Percentiles rank a stretch among this genome's conserved stretches.
Evolutionary conservation across 2,329 filamentous ascomycete species (phyloP).

Genomic region (Xylaria sp.): DNA sequence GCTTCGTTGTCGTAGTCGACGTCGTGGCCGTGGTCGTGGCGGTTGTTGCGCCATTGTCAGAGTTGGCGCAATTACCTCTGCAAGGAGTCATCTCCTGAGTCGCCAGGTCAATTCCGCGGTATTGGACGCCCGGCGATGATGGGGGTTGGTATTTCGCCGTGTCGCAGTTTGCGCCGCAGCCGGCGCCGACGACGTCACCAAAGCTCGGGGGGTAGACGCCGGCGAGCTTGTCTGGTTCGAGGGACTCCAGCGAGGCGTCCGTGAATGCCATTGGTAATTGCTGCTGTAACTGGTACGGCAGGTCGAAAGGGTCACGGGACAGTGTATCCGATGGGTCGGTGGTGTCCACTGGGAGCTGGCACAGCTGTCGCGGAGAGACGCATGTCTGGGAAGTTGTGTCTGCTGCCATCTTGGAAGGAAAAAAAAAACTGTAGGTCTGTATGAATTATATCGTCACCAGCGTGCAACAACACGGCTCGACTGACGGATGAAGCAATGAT

Average conservation of each 20-base stretch:
- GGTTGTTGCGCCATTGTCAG: not conserved
- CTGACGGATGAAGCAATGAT: no score
- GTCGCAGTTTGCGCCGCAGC: not conserved
- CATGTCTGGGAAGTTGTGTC: not conserved
- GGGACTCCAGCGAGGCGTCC: slow-evolving; percentile 2
- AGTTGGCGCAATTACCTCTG: no score
- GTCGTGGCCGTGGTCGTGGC: not conserved
- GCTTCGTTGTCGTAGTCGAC: not conserved
- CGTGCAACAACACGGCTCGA: not conserved
- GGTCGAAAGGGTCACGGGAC: not conserved
- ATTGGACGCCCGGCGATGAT: slow-evolving; percentile 1
- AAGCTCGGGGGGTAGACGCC: not conserved
- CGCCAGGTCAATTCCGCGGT: not conserved
- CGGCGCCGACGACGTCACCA: not conserved
- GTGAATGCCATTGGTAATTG: slow-evolving; percentile 7
- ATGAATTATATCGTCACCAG: not conserved
- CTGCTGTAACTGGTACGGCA: not conserved
- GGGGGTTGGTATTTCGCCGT: slow-evolving; percentile 1
- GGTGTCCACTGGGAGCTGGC: not conserved
- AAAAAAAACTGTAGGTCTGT: not conserved
- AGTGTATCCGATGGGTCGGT: slow-evolving; percentile 1
- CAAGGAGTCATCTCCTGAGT: no score
- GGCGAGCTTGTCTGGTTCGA: not conserved
- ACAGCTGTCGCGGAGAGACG: not conserved
- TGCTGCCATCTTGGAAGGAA: not conserved